Evolutionary conservation across 2,329 filamentous ascomycete species (phyloP).

Genomic region (Xylariaceae sp.): DNA sequence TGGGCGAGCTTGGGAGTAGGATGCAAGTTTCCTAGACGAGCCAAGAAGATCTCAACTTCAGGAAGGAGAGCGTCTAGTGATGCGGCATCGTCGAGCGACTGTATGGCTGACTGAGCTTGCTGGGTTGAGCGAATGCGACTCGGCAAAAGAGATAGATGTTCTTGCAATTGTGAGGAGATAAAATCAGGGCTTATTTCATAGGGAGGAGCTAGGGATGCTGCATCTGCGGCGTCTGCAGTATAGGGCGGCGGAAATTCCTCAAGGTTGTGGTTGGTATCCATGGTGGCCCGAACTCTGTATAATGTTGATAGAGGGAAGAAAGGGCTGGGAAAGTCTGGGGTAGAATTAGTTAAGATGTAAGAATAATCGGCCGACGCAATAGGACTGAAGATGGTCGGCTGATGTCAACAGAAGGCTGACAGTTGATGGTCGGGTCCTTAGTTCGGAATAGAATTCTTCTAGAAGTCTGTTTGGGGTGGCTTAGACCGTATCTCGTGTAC

Average conservation of each 20-base stretch:
- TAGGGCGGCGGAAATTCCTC: constrained; percentile 25
- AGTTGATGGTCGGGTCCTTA: no score
- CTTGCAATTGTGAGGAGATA: constrained; percentile 25
- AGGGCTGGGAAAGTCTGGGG: neutral
- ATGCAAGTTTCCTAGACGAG: constrained; percentile 33
- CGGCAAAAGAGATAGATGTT: constrained; percentile 36
- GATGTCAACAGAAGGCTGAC: no score
- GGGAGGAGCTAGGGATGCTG: no score
- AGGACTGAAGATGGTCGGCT: no score
- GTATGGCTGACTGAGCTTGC: constrained; percentile 31
- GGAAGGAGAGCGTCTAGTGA: constrained; percentile 39
- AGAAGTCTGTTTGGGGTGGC: no score
- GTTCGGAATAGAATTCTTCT: no score
- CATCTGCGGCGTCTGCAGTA: constrained; percentile 10
- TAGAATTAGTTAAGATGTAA: no score
- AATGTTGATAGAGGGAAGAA: no score
- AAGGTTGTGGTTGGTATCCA: constrained; percentile 3
- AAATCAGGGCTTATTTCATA: no score
- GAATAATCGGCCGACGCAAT: no score
- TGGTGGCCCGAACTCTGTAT: neutral
- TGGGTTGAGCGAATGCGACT: constrained; percentile 35
- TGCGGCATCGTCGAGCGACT: constrained; percentile 36
- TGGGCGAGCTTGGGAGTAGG: constrained; percentile 35
- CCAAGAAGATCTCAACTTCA: constrained; percentile 40
- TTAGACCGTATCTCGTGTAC: no score